phyloP scores from a whole-genome alignment of 2,329 filamentous ascomycete species.

The Leptosphaerulina australis region DNA sequence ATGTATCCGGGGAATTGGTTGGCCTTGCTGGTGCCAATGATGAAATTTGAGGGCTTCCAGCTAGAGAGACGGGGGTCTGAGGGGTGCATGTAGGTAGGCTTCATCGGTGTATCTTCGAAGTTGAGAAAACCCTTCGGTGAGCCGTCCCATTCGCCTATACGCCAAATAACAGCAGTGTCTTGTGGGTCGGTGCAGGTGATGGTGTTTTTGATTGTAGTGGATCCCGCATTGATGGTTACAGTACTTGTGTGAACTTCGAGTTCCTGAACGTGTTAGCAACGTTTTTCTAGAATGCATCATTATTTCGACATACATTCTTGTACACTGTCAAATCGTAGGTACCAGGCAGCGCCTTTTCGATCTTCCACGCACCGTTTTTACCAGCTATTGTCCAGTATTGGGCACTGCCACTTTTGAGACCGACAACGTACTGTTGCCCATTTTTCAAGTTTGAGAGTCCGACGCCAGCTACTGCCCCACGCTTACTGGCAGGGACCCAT shows the following conservation, averaged over 20 bases:
- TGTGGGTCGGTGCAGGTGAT: conserved; percentile 55
- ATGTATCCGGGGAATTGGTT: conserved; percentile 51
- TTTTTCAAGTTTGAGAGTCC: conserved; percentile 49
- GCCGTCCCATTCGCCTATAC: conserved; percentile 69
- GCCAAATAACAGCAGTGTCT: conserved; percentile 59
- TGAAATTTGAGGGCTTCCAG: conserved; percentile 30
- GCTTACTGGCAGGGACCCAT: conserved; percentile 27
- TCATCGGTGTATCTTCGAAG: conserved; percentile 48
- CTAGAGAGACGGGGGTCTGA: conserved; percentile 41
- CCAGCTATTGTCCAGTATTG: conserved; percentile 49
- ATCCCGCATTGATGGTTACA: conserved; percentile 54
- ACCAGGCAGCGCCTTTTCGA: conserved; percentile 66
- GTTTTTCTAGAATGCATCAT: too few species aligned
- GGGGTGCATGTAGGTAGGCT: conserved; percentile 53
- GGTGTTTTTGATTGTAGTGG: conserved; percentile 56
- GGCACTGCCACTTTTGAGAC: conserved; percentile 43
- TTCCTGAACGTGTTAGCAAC: conserved; percentile 21
- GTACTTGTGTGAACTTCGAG: conserved; percentile 44
- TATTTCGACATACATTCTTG: conserved; percentile 47
- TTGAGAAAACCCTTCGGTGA: conserved; percentile 64
- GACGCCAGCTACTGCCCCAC: conserved; percentile 29
- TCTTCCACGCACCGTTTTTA: conserved; percentile 57
- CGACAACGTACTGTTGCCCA: conserved; percentile 50
- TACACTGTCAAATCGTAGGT: conserved; percentile 69
- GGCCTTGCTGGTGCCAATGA: conserved; percentile 23